Evolutionary conservation across 441 rosid species (phyloP).

Genomic region (Pelargonium citronellum): DNA sequence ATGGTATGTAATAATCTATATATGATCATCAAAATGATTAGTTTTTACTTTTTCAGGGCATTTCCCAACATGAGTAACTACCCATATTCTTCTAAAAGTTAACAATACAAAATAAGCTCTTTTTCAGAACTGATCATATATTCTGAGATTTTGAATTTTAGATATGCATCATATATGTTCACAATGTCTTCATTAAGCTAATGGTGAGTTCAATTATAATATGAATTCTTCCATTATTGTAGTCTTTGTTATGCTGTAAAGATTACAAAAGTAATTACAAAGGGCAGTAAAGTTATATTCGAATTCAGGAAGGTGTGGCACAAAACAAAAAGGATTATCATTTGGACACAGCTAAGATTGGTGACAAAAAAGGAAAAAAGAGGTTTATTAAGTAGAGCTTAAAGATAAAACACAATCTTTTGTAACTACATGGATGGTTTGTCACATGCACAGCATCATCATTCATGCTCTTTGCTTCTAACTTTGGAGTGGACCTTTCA

Average conservation of each 20-base stretch:
- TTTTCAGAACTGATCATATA: not conserved
- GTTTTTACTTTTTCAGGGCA: too few relatives aligned
- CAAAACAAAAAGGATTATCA: constrained; percentile 16
- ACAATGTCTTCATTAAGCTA: not conserved
- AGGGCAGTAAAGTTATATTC: not conserved
- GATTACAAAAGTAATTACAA: constrained; percentile 4
- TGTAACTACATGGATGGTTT: constrained; percentile 8
- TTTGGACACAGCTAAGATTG: constrained; percentile 20
- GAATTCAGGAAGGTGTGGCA: not conserved
- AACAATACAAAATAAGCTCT: not conserved
- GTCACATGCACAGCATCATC: constrained; percentile 11
- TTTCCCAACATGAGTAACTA: too few relatives aligned
- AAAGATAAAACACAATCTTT: not conserved
- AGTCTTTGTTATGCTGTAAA: constrained; percentile 27
- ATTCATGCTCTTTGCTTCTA: not conserved
- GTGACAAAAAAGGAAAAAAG: constrained; percentile 4
- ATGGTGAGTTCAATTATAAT: not conserved
- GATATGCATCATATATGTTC: not conserved
- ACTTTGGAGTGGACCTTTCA: not conserved
- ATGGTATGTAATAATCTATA: too few relatives aligned
- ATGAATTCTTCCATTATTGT: constrained; percentile 3
- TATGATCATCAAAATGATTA: too few relatives aligned
- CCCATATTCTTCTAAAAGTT: not conserved
- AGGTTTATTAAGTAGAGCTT: not conserved
- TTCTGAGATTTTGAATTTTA: not conserved